Base-by-base conservation (phyloP, 78 protist genomes). In the Kipferlia bialata region DNA sequence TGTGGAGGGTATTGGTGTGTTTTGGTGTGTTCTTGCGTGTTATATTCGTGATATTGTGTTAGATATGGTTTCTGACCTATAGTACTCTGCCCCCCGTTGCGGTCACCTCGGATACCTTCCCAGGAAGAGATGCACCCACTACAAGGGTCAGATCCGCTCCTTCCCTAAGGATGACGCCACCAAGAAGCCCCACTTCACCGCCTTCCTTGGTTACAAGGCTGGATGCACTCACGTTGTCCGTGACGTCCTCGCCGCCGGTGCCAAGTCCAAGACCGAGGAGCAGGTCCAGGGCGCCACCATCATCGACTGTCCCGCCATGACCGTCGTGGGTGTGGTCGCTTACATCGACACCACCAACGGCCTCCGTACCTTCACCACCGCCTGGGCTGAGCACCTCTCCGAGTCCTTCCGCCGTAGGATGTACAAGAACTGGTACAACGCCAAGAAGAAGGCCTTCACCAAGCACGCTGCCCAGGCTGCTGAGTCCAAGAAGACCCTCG, bases 181-280 rank as follows among this genome's bases (percentile, higher is more conserved):
- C 59, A 58, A 87, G 83, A 65, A 78, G 36, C 85, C 87, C 59
- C 99, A 97, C 89, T 83, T 94, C 54, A 97, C 99, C 13, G 96
- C 93, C 54, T 93, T 93, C 92, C 63, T 91, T 66, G 99, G 90
- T 56, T 95, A 84, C 96, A 97, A 97, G 93, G 99, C 98, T 36
- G 99, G 99, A 79, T 91, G 91, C 97, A 92, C 99, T 45, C 99
- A 97, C 96, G 82, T 97, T 67, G 88, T 93, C 51, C 94, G 98
- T 53, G 97, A 94, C 34, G n/a, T n/a, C n/a, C n/a, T n/a, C n/a
- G n/a, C n/a, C n/a, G n/a, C n/a, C n/a, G n/a, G n/a, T n/a, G n/a
- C n/a, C n/a, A n/a, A n/a, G n/a, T n/a, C n/a, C n/a, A n/a, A n/a
- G n/a, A 31, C 56, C 54, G 87, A 92, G 87, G 99, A 97, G 85